Percentiles rank a stretch among this genome's conserved stretches.
Evolutionary conservation across 2,329 filamentous ascomycete genomes (phyloP).

Genomic region (Parafenestella ontariensis): DNA sequence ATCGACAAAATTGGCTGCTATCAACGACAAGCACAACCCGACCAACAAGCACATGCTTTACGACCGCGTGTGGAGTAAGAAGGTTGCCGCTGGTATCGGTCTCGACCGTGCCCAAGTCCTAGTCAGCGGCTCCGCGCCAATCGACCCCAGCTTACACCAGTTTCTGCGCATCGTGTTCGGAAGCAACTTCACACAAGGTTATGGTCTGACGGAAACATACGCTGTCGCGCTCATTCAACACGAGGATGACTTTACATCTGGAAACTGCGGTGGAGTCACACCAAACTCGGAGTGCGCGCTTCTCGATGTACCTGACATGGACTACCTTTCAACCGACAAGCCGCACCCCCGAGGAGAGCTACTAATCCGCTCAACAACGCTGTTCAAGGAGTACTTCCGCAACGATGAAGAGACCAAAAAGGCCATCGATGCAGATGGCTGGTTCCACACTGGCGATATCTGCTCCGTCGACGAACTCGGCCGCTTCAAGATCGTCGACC

Average conservation of each 20-base stretch:
- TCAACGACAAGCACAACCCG: slow-evolving; percentile 76
- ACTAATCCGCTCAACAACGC: slow-evolving; percentile 77
- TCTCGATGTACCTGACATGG: slow-evolving; percentile 89
- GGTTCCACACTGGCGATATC: slow-evolving; percentile 97
- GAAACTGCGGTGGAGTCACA: slow-evolving; percentile 80
- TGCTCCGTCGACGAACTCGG: slow-evolving; percentile 83
- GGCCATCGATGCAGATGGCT: slow-evolving; percentile 83
- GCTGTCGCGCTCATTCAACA: slow-evolving; percentile 76
- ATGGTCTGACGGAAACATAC: slow-evolving; percentile 93
- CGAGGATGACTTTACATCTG: slow-evolving; percentile 72
- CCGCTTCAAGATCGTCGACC: slow-evolving; percentile 91
- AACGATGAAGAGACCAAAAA: slow-evolving; percentile 87
- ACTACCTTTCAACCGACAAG: slow-evolving; percentile 87
- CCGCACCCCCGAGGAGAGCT: slow-evolving; percentile 91
- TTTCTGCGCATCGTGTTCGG: slow-evolving; percentile 87
- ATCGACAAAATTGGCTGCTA: slow-evolving; percentile 77
- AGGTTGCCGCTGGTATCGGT: slow-evolving; percentile 83
- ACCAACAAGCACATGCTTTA: slow-evolving; percentile 80
- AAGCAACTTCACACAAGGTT: slow-evolving; percentile 83
- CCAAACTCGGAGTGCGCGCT: slow-evolving; percentile 77
- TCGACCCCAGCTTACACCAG: slow-evolving; percentile 86
- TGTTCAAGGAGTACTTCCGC: slow-evolving; percentile 89
- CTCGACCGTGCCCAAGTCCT: slow-evolving; percentile 75
- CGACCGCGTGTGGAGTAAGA: slow-evolving; percentile 88
- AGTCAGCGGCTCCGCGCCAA: slow-evolving; percentile 87